These are phyloP conservation scores for Mucor ambiguus DNA, from an alignment of 371 early-diverging fungal genomes.

Conservation along the genomic window DNA sequence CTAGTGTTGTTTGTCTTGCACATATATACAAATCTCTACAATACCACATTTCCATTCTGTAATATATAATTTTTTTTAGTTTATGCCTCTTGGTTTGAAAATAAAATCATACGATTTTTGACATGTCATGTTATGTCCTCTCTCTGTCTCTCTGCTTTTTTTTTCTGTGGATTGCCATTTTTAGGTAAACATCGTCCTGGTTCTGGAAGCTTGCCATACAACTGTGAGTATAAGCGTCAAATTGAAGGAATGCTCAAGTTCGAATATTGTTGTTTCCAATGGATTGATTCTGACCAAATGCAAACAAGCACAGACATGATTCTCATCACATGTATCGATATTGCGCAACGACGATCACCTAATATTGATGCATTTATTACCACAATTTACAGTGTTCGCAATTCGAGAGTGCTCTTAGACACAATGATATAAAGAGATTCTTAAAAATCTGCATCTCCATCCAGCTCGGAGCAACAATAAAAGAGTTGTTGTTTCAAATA, in stretches of 20 bases:
- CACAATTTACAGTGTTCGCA: neutral
- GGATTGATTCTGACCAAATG: neutral
- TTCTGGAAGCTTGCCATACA: neutral
- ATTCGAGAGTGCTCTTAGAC: neutral
- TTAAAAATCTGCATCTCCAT: neutral
- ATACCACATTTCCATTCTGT: neutral
- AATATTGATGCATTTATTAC: neutral
- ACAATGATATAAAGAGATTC: neutral
- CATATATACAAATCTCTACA: neutral
- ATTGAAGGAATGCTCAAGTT: too few species aligned
- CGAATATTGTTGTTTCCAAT: neutral
- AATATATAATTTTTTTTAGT: neutral
- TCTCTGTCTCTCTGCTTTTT: neutral
- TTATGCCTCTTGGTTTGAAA: conserved; percentile 6
- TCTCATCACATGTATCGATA: neutral
- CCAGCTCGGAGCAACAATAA: neutral
- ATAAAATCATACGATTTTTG: conserved; percentile 25
- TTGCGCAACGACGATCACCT: neutral
- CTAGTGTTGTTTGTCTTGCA: neutral
- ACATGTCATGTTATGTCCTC: conserved; percentile 6
- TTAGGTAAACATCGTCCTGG: neutral
- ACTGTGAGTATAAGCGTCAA: too few species aligned
- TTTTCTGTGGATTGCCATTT: neutral
- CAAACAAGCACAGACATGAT: neutral
- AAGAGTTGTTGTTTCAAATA: neutral